phyloP scores from a whole-genome alignment of 805 yeast species.

The Nakazawaea siamensis region DNA sequence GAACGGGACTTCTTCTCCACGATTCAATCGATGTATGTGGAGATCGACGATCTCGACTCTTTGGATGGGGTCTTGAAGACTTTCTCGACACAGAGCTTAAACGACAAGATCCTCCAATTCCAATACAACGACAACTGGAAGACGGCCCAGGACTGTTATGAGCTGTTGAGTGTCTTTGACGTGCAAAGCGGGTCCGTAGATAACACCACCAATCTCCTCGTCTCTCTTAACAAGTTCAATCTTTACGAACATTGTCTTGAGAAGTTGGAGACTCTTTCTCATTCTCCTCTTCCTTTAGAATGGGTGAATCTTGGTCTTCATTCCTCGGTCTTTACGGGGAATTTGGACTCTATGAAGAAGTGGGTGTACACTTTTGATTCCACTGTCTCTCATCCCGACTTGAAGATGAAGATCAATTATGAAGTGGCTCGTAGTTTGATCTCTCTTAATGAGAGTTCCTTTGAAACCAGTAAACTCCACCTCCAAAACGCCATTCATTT shows the following conservation, averaged over 20 bases:
- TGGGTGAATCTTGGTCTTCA: slow-evolving; percentile 67
- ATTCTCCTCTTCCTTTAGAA: slow-evolving; percentile 31
- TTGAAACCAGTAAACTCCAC: slow-evolving; percentile 26
- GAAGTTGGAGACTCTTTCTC: slow-evolving; percentile 27
- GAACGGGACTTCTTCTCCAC: slow-evolving; percentile 35
- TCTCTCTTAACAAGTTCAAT: slow-evolving; percentile 70
- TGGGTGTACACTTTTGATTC: slow-evolving; percentile 54
- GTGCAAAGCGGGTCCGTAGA: slow-evolving; percentile 21
- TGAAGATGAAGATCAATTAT: slow-evolving; percentile 46
- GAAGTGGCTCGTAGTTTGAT: slow-evolving; percentile 59
- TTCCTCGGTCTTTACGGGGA: slow-evolving; percentile 64
- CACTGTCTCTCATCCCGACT: slow-evolving; percentile 37
- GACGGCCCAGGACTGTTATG: slow-evolving; percentile 79
- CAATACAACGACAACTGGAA: slow-evolving; percentile 85
- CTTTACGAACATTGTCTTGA: slow-evolving; percentile 58
- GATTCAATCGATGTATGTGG: slow-evolving; percentile 77
- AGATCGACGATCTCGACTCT: slow-evolving; percentile 83
- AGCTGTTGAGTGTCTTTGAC: slow-evolving; percentile 43
- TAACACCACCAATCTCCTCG: slow-evolving; percentile 49
- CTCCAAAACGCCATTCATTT: slow-evolving; percentile 43
- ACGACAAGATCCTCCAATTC: slow-evolving; percentile 72
- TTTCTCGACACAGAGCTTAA: slow-evolving; percentile 59
- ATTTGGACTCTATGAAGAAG: slow-evolving; percentile 33
- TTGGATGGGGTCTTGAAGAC: slow-evolving; percentile 76
- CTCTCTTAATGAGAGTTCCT: slow-evolving; percentile 29